Percentiles rank a stretch among this genome's conserved stretches.
phyloP scores from a whole-genome alignment of 31 red algal species.

The Bonnemaisonia californica region DNA sequence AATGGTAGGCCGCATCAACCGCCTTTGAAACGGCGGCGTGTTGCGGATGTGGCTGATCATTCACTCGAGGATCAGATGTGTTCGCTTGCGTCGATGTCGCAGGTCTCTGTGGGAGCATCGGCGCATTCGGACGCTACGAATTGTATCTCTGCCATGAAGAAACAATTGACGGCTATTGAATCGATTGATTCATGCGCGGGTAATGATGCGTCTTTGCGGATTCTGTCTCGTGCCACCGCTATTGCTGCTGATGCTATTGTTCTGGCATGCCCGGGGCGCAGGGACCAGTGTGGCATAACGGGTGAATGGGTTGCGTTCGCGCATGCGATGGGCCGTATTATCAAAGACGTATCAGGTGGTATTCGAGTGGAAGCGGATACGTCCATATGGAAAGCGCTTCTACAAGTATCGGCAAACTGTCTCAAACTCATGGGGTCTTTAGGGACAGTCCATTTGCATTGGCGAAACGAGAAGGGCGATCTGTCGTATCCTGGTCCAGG shows the following conservation, averaged over 20 bases:
- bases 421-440: neutral
- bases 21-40: slow-evolving; percentile 27
- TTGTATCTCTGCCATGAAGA: neutral
- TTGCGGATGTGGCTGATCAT: neutral
- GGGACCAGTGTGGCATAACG: neutral
- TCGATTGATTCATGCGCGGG: neutral
- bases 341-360: slow-evolving; percentile 2
- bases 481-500: neutral
- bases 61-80: neutral
- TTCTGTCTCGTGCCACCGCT: slow-evolving; percentile 16
- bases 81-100: neutral
- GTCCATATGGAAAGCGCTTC: neutral
- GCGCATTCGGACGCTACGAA: neutral
- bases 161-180: neutral
- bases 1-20: slow-evolving; percentile 2
- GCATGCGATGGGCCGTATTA: slow-evolving; percentile 29
- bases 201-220: neutral
- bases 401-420: neutral
- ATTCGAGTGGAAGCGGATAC: neutral
- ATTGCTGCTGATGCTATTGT: slow-evolving; percentile 15
- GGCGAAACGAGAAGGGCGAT: neutral
- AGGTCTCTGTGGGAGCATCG: neutral
- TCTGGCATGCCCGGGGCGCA: neutral
- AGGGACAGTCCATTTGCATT: neutral
- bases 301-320: slow-evolving; percentile 35